Percentiles rank a stretch among this genome's conserved stretches.
Evolutionary conservation across 2,329 filamentous ascomycete genomes (phyloP).

Genomic region (Colletotrichum sp.): DNA sequence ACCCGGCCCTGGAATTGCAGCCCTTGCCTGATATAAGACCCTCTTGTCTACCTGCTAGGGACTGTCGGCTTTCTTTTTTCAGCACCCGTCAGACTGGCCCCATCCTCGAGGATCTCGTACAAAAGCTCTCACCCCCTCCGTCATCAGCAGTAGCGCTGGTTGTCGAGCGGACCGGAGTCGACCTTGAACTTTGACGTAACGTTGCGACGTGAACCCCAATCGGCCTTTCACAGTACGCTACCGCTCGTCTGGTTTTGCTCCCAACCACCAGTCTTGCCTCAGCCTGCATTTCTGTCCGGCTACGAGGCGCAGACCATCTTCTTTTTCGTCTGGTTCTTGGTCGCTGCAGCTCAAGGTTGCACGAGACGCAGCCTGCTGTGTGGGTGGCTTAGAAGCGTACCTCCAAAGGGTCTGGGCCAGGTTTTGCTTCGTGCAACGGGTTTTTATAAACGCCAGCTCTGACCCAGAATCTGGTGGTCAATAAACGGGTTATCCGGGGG

Average conservation of each 20-base stretch:
- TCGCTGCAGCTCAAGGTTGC: not conserved
- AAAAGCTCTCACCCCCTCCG: conserved; percentile 4
- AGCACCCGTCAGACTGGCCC: not conserved
- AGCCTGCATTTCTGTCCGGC: not conserved
- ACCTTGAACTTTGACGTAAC: conserved; percentile 16
- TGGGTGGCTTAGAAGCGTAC: not conserved
- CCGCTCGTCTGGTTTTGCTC: not conserved
- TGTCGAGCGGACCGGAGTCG: not conserved
- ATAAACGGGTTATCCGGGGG: not conserved
- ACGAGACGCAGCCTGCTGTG: not conserved
- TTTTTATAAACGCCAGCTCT: conserved; percentile 1
- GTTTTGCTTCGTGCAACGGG: not conserved
- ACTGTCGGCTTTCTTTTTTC: not conserved
- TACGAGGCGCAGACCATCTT: not conserved
- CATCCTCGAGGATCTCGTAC: not conserved
- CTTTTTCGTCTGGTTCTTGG: not conserved
- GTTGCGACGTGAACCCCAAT: conserved; percentile 1
- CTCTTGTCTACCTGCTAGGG: not conserved
- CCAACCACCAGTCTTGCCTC: conserved; percentile 10
- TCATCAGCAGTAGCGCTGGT: conserved; percentile 2
- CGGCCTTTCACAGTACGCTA: not conserved
- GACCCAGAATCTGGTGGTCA: not conserved
- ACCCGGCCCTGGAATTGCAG: not conserved
- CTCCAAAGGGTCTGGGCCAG: not conserved
- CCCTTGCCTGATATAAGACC: not conserved